Evolutionary conservation across 306 rosid species (phyloP).

Genomic region (Malus orientalis): DNA sequence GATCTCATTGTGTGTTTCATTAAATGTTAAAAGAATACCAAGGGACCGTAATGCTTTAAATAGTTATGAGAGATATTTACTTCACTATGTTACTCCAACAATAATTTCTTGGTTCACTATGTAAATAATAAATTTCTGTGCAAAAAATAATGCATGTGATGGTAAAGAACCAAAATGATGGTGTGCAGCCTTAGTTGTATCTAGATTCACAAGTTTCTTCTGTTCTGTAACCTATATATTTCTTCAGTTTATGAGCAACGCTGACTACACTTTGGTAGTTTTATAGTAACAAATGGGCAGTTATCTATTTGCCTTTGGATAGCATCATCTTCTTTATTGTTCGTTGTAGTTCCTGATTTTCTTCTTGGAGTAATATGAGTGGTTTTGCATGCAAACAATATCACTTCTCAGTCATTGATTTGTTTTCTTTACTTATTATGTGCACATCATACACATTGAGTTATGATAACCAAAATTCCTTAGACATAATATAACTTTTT

Average conservation of each 20-base stretch:
- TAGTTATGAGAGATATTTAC: no score
- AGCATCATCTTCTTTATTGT: background rate
- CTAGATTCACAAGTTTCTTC: background rate
- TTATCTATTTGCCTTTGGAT: background rate
- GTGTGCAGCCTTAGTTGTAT: background rate
- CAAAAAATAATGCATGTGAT: background rate
- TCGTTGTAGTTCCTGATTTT: background rate
- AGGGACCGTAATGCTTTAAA: no score
- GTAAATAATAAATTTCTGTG: background rate
- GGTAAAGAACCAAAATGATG: background rate
- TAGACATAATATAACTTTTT: background rate
- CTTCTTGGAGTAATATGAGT: background rate
- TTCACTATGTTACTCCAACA: no score
- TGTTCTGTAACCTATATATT: background rate
- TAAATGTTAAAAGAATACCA: no score
- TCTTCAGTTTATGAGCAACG: background rate
- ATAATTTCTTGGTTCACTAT: no score
- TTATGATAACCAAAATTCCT: background rate
- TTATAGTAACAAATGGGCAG: background rate
- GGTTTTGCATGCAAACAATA: background rate
- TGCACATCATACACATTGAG: background rate
- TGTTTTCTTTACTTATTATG: background rate
- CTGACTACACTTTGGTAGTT: background rate
- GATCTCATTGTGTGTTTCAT: slow-evolving; percentile 27
- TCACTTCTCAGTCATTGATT: background rate